Conservation (phyloP, 2,329 filamentous ascomycete species). For the Colletotrichum coccodes region DNA sequence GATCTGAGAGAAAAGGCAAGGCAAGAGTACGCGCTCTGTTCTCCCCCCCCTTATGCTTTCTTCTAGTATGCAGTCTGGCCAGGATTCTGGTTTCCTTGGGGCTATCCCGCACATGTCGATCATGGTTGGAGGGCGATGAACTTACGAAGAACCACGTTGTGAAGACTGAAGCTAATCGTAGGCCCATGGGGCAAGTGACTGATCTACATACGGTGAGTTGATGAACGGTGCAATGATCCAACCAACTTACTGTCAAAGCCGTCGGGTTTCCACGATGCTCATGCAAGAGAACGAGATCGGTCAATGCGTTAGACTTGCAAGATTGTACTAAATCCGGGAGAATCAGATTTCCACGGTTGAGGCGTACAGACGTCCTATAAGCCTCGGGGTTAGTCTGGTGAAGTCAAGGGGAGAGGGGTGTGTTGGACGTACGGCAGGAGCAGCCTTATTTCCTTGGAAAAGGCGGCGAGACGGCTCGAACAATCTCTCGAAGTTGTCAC, state of each 20-base stretch:
- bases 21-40: too few species aligned
- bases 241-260: constrained; percentile 70
- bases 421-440: constrained; percentile 65
- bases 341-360: constrained; percentile 93
- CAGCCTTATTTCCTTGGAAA: constrained; percentile 90
- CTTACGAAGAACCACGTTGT: constrained; percentile 83
- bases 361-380: constrained; percentile 75
- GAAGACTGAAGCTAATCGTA: constrained; percentile 86
- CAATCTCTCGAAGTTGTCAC: constrained; percentile 87
- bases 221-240: constrained; percentile 81
- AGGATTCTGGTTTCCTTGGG: background rate
- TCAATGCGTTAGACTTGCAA: constrained; percentile 82
- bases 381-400: constrained; percentile 67
- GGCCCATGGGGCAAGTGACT: constrained; percentile 84
- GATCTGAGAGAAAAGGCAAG: too few species aligned
- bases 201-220: constrained; percentile 64
- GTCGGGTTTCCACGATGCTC: constrained; percentile 95
- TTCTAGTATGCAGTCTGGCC: background rate
- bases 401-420: constrained; percentile 47
- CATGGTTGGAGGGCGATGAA: background rate
- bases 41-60: too few species aligned
- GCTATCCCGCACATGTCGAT: background rate
- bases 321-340: constrained; percentile 86
- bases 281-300: constrained; percentile 87
- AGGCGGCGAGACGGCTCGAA: constrained; percentile 84